A percentile compares a stretch with the other conserved stretches of the same genome.
phyloP scores from a whole-genome alignment of 1,139 yeast species.

The Geotrichum carabidarum region DNA sequence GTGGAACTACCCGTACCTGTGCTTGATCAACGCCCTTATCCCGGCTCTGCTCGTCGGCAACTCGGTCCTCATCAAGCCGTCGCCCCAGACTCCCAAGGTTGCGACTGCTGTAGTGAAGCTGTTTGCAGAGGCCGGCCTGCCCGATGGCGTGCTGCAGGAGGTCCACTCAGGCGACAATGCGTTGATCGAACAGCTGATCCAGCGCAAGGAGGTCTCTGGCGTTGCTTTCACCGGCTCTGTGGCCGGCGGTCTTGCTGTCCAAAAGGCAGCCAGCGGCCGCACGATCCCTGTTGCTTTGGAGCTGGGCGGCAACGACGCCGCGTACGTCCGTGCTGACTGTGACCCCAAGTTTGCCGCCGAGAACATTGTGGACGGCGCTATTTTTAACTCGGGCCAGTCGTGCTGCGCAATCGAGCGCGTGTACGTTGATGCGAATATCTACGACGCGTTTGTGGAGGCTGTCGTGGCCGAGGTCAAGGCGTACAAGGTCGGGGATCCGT shows the following conservation, averaged over 20 bases:
- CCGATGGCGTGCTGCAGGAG: slow-evolving; percentile 73
- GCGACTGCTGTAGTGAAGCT: slow-evolving; percentile 62
- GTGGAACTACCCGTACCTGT: slow-evolving; percentile 80
- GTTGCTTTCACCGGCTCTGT: slow-evolving; percentile 88
- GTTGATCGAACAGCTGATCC: slow-evolving; percentile 59
- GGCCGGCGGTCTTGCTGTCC: slow-evolving; percentile 69
- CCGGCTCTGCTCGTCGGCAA: slow-evolving; percentile 83
- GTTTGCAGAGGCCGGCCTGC: slow-evolving; percentile 68
- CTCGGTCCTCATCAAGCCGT: slow-evolving; percentile 73
- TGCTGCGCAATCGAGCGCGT: slow-evolving; percentile 87
- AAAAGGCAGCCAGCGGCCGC: slow-evolving; percentile 63
- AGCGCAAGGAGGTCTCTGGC: slow-evolving; percentile 53
- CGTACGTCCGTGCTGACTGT: slow-evolving; percentile 71
- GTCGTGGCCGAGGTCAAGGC: slow-evolving; percentile 57
- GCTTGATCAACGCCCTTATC: slow-evolving; percentile 76
- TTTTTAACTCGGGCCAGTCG: slow-evolving; percentile 82
- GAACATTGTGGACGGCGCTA: slow-evolving; percentile 81
- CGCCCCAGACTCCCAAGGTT: slow-evolving; percentile 77
- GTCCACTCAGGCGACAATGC: slow-evolving; percentile 53
- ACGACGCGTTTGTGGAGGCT: slow-evolving; percentile 61
- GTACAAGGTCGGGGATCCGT: slow-evolving; percentile 62
- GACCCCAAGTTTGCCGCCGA: slow-evolving; percentile 52
- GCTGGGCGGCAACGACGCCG: slow-evolving; percentile 84
- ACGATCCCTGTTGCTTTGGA: slow-evolving; percentile 80
- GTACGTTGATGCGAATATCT: slow-evolving; percentile 63